Conservation (phyloP, 129 eudicot genomes). For the Escallonia rubra region DNA sequence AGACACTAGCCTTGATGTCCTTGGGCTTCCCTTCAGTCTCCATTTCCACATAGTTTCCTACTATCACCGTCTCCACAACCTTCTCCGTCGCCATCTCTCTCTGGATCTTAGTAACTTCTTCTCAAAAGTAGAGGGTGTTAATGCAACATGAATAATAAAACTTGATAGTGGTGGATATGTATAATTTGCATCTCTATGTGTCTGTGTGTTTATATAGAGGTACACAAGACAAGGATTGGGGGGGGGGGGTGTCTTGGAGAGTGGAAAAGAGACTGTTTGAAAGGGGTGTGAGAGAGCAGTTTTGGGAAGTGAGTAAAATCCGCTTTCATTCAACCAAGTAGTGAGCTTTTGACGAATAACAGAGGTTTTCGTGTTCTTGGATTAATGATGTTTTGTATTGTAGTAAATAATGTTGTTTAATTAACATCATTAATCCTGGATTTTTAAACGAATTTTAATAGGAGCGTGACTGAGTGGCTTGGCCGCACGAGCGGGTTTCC, state of each 20-base stretch:
- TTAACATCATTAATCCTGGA: background rate
- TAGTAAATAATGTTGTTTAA: background rate
- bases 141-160: constrained; percentile 11
- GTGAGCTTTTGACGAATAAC: constrained; percentile 2
- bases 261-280: constrained; percentile 12
- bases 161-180: background rate
- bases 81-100: constrained; percentile 27
- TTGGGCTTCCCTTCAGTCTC: constrained; percentile 55
- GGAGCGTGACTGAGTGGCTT: constrained; percentile 12
- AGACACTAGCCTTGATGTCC: constrained; percentile 45
- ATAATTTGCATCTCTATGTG: background rate
- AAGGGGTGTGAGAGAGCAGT: constrained; percentile 15
- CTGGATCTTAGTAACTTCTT: background rate
- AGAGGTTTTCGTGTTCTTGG: background rate
- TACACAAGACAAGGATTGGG: background rate
- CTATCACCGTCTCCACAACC: constrained; percentile 72
- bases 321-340: background rate
- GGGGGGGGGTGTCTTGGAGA: background rate
- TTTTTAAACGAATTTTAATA: constrained; percentile 1
- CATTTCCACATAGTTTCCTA: constrained; percentile 87
- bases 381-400: background rate
- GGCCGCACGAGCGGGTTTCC: constrained; percentile 12
- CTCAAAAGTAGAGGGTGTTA: background rate
- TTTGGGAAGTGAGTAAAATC: constrained; percentile 9
- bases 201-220: background rate